Evolutionary conservation across 768 basidiomycete genomes (phyloP), one percentile per base, ranked within the genome.

Genomic region (Pisolithus sp.): DNA sequence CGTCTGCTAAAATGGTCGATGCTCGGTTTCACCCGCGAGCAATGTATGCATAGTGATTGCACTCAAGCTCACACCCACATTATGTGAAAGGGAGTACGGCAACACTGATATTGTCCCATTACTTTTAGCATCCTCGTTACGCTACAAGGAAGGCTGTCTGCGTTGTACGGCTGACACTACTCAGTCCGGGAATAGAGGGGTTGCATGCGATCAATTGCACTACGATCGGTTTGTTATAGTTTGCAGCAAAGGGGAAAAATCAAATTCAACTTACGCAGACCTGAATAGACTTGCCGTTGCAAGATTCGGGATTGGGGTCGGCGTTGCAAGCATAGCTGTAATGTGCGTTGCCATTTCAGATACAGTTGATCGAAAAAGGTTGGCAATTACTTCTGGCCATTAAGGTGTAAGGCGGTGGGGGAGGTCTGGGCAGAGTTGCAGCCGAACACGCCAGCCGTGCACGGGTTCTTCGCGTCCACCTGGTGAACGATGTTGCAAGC

Each of bases 391-490:
- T 37, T 48, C 9, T 38, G 36, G 8, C 48, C 48, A 15, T 48
- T 17, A 6, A 48, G 23, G 48, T 48, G 31, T 20, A 61, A 57
- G 7, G 58, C 59, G 18, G 53, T 60, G 48, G 58, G 59, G 4
- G 62, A 57, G 44, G 68, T 54, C 7, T 67, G 69, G 26, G 65
- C 49, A n/a, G 66, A 56, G 21, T 58, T 60, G 53, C 65, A 69
- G 1, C 60, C 65, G 40, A 70, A 70, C 8, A 61, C 67, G 7
- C 65, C 62, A 46, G 55, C 24, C 21, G 38, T 54, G 61, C 69
- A 70, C 0, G 68, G 65, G 48, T 70, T 70, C 23, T 46, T 64
- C 40, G 68, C 65, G n/a, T 59, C 63, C 41, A 67, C 43, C 0
- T 62, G 55, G 46, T 68, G 65, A 42, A 67, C 65, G 17, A 52